Conservation (phyloP, 2,329 filamentous ascomycete species). For the Aspergillus bombycis region DNA sequence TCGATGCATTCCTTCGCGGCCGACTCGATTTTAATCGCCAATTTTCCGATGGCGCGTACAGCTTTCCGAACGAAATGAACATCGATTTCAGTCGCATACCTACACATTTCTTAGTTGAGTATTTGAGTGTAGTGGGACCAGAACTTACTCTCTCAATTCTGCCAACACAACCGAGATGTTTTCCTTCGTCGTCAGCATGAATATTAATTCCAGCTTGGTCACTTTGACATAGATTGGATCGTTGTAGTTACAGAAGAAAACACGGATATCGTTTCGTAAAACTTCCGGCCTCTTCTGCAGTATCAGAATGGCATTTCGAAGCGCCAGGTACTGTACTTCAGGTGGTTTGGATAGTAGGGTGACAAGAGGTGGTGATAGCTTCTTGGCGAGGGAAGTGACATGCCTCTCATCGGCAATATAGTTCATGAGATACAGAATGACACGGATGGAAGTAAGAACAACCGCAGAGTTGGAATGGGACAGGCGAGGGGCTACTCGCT, state of each 20-base stretch:
- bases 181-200: slow-evolving; percentile 94
- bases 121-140: background rate
- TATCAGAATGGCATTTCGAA: slow-evolving; percentile 91
- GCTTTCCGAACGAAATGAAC: slow-evolving; percentile 98
- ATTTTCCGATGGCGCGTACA: slow-evolving; percentile 93
- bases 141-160: slow-evolving; percentile 78
- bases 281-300: slow-evolving; percentile 92
- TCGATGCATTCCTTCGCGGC: slow-evolving; percentile 90
- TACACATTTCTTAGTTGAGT: slow-evolving; percentile 28
- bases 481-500: slow-evolving; percentile 90
- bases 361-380: slow-evolving; percentile 91
- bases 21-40: slow-evolving; percentile 98
- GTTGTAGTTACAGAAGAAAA: slow-evolving; percentile 99
- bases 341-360: slow-evolving; percentile 94
- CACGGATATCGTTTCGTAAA: slow-evolving; percentile 90
- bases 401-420: slow-evolving; percentile 93
- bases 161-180: slow-evolving; percentile 96
- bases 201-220: slow-evolving; percentile 96
- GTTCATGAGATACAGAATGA: slow-evolving; percentile 97
- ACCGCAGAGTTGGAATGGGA: slow-evolving; percentile 97
- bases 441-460: slow-evolving; percentile 91
- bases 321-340: slow-evolving; percentile 95
- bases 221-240: slow-evolving; percentile 99
- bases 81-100: slow-evolving; percentile 94
- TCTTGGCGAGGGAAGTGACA: slow-evolving; percentile 82